phyloP scores from a whole-genome alignment of 208 protist species.

The Angomonas ambiguus region DNA sequence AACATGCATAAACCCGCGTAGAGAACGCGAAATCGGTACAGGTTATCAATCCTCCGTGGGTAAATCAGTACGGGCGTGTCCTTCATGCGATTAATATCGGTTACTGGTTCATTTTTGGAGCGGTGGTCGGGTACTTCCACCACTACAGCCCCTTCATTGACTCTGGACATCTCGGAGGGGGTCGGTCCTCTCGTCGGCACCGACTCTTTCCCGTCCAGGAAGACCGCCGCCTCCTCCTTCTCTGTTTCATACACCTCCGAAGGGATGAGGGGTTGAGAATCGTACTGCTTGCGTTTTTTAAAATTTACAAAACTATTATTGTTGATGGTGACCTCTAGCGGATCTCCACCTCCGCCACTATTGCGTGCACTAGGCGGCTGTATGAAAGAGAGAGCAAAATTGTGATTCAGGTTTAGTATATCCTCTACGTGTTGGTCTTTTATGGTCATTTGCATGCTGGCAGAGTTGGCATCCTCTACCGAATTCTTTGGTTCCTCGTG shows the following conservation, averaged over 20 bases:
- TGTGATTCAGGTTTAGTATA: not conserved
- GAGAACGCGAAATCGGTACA: constrained; percentile 30
- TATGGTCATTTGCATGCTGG: not conserved
- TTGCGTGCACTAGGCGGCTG: too few relatives aligned
- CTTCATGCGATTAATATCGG: not conserved
- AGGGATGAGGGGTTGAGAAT: not conserved
- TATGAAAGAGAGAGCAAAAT: not conserved
- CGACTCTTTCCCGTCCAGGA: not conserved
- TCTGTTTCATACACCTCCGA: not conserved
- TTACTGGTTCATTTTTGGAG: not conserved
- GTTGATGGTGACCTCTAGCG: not conserved
- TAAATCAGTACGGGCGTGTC: constrained; percentile 21
- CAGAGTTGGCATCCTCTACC: too few relatives aligned
- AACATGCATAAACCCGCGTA: constrained; percentile 27
- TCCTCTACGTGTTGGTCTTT: not conserved
- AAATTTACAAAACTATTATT: not conserved
- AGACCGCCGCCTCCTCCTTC: not conserved
- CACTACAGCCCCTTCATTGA: not conserved
- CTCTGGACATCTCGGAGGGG: not conserved
- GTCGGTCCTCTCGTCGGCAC: not conserved
- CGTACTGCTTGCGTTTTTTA: not conserved
- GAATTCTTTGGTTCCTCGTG: too few relatives aligned
- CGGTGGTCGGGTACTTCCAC: not conserved
- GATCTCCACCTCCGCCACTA: not conserved
- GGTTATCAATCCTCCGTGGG: constrained; percentile 31